Conservation (phyloP, 345 rosid species). For the Noccaea bulbosa region DNA sequence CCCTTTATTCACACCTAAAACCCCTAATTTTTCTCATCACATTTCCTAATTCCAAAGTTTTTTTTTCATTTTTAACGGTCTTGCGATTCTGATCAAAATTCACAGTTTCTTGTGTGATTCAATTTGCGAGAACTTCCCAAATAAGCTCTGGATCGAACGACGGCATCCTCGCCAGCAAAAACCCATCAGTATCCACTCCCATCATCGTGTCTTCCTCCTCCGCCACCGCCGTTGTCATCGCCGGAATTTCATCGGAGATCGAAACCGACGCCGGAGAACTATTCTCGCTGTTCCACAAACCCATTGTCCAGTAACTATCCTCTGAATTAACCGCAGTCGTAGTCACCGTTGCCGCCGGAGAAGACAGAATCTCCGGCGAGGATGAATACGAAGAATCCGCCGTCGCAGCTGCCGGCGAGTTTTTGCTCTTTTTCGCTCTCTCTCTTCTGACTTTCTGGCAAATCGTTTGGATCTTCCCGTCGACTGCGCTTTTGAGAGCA, state of each 20-base stretch:
- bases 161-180: constrained; percentile 78
- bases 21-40: constrained; percentile 19
- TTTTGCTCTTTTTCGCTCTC: constrained; percentile 56
- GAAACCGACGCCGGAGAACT: constrained; percentile 55
- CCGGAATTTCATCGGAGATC: constrained; percentile 38
- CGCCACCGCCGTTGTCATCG: constrained; percentile 29
- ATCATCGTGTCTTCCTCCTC: constrained; percentile 50
- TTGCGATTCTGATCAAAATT: constrained; percentile 13
- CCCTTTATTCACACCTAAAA: constrained; percentile 33
- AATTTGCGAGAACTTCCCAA: constrained; percentile 92
- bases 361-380: constrained; percentile 45
- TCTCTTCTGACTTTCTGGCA: constrained; percentile 77
- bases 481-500: constrained; percentile 70
- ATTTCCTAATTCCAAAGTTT: constrained; percentile 1
- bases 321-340: constrained; percentile 38
- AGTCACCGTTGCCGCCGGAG: constrained; percentile 31
- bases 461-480: constrained; percentile 87
- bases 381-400: constrained; percentile 45
- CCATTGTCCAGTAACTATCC: constrained; percentile 54
- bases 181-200: constrained; percentile 53
- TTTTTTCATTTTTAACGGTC: background rate
- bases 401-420: constrained; percentile 35
- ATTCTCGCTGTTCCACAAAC: constrained; percentile 52
- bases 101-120: constrained; percentile 25
- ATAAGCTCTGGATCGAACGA: constrained; percentile 88